Conservation (phyloP, 805 yeast species). For the Candida wancherniae region DNA sequence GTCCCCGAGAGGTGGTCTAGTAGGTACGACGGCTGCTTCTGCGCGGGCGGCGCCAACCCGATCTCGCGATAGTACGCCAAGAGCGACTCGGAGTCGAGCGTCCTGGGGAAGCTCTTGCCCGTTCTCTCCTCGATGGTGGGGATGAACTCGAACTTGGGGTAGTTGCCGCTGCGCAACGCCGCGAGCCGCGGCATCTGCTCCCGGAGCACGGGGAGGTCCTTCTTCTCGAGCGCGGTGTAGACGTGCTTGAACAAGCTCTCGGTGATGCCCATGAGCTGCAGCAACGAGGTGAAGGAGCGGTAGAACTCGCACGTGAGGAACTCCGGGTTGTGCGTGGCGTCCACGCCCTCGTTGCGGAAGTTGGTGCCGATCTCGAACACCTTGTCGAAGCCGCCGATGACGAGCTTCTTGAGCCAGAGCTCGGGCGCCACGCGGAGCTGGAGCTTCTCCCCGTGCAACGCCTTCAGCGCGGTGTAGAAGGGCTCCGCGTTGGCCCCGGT, state of each 20-base stretch:
- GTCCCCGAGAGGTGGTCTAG: conserved; percentile 59
- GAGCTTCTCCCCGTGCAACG: conserved; percentile 35
- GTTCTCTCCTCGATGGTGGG: conserved; percentile 54
- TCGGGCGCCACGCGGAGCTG: conserved; percentile 91
- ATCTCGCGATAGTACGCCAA: conserved; percentile 34
- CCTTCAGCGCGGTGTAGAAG: conserved; percentile 51
- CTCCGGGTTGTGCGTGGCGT: conserved; percentile 90
- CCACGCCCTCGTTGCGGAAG: conserved; percentile 92
- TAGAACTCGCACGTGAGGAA: conserved; percentile 89
- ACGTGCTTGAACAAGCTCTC: conserved; percentile 50
- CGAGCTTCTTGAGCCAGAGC: conserved; percentile 80
- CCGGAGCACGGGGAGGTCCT: conserved; percentile 14
- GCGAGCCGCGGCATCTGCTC: conserved; percentile 15
- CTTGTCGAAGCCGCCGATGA: conserved; percentile 80
- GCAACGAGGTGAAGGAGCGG: conserved; percentile 62
- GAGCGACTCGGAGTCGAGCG: conserved; percentile 38
- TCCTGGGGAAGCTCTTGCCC: conserved; percentile 45
- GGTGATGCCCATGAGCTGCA: conserved; percentile 61
- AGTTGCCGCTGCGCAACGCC: conserved; percentile 8
- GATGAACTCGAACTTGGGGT: conserved; percentile 55
- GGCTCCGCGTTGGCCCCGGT: conserved; percentile 96
- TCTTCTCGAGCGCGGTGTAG: conserved; percentile 23
- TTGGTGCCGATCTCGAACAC: conserved; percentile 82
- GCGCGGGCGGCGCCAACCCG: conserved; percentile 33
- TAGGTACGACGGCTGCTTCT: conserved; percentile 51